A percentile compares a stretch with the other conserved stretches of the same genome.
Conservation (phyloP, 2,329 filamentous ascomycete genomes). For the Colletotrichum horii region DNA sequence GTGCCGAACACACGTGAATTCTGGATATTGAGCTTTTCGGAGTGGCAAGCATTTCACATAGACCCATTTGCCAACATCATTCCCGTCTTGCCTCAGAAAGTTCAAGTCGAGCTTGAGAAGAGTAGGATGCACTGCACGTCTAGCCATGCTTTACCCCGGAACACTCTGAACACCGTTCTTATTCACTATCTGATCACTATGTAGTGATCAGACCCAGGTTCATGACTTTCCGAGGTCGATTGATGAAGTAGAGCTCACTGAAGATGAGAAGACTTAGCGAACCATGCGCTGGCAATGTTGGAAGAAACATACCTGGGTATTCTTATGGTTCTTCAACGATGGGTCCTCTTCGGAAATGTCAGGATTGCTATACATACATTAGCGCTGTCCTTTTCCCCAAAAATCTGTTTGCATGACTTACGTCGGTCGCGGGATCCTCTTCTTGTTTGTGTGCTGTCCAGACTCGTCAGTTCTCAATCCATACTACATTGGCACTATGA, state of each 20-base stretch:
- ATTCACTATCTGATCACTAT: not conserved
- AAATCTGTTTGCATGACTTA: not conserved
- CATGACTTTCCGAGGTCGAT: not conserved
- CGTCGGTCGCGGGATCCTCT: not conserved
- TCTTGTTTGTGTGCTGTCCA: not conserved
- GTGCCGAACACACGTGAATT: not conserved
- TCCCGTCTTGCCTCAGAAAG: not conserved
- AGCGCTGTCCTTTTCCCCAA: not conserved
- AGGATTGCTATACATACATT: not conserved
- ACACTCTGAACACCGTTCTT: not conserved
- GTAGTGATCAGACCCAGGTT: not conserved
- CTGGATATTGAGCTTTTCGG: not conserved
- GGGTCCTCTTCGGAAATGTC: not conserved
- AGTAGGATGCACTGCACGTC: accelerated
- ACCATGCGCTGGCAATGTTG: not conserved
- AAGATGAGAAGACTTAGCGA: not conserved
- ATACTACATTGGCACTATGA: not conserved
- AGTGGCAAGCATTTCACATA: not conserved
- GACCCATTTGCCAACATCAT: accelerated
- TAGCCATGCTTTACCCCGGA: not conserved
- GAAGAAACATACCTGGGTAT: not conserved
- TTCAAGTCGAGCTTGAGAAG: not conserved
- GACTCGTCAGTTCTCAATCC: not conserved
- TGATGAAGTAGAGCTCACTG: not conserved
- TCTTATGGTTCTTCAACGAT: not conserved